Evolutionary conservation across 805 yeast species (phyloP), one percentile per base, ranked within the genome.

Genomic region (Monosporozyma servazzii): DNA sequence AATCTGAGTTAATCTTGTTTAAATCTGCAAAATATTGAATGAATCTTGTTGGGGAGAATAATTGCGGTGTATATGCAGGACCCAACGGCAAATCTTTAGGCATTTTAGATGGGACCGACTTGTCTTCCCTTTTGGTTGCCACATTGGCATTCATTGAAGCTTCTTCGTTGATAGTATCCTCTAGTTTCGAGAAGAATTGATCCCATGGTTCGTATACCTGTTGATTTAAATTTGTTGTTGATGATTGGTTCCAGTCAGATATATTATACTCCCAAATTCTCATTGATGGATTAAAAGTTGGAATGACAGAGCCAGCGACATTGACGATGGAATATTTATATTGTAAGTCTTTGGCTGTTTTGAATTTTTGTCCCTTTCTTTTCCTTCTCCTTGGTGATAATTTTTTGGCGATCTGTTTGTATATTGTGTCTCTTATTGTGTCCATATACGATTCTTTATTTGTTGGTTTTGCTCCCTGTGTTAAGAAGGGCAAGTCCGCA

Each of bases 231-330:
- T 25, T 7, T 7, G 25, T n/a, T 3, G 11, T 8, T 3, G 25
- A 21, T 13, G 13, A 3, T 21, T 33, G 41, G 20, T 55, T 65
- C 45, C 85, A 62, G 1, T 74, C 83, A 0, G 87, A 76, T 37
- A 78, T 77, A 61, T 88, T 88, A 65, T 88, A 88, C 64, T 88
- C 96, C 93, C 95, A 88, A 2, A 88, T 81, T 56, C 96, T 73
- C 54, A 88, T 62, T 5, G 89, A 87, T 5, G 96, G 89, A 57
- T 86, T 86, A 68, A 82, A 88, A 0, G 95, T 88, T 3, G 96
- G 96, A 13, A 88, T 79, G 13, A 88, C 80, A 51, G 90, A 83
- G 1, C 89, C 81, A 2, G 82, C 75, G 15, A 88, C 79, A 60
- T 81, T 85, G 0, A 84, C 81, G 48, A 88, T 71, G 0, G 88